Evolutionary conservation across 2,329 filamentous ascomycete genomes (phyloP).

Genomic region (Xylogone sp.): DNA sequence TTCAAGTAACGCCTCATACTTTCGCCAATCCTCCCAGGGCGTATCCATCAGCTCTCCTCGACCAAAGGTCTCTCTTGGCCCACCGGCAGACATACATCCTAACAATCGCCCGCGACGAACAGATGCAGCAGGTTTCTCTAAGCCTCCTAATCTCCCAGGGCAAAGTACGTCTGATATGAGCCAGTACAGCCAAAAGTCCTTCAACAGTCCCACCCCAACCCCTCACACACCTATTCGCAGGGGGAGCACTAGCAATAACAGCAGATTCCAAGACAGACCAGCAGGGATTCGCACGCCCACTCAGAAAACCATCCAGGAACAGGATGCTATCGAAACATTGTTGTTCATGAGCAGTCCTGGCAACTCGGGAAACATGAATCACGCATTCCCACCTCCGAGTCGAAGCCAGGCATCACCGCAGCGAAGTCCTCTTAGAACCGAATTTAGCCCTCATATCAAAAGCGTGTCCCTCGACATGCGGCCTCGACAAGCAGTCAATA

Average conservation of each 20-base stretch:
- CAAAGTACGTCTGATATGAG: conserved; percentile 14
- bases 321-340: conserved; percentile 76
- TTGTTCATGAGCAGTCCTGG: conserved; percentile 79
- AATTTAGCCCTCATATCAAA: conserved; percentile 18
- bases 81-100: conserved; percentile 34
- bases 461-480: background rate
- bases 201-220: conserved; percentile 21
- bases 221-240: conserved; percentile 7
- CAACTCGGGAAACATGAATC: conserved; percentile 62
- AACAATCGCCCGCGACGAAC: conserved; percentile 23
- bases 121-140: conserved; percentile 24
- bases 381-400: conserved; percentile 43
- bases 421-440: conserved; percentile 25
- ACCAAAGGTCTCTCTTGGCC: conserved; percentile 32
- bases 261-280: background rate
- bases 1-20: conserved; percentile 25
- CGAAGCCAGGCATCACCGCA: conserved; percentile 22
- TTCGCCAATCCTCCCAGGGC: conserved; percentile 35
- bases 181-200: conserved; percentile 19
- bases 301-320: conserved; percentile 67
- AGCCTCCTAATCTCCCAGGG: conserved; percentile 21
- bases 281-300: conserved; percentile 54
- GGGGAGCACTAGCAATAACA: background rate
- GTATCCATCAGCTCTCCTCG: conserved; percentile 42
- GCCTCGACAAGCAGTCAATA: background rate